Conservation (phyloP, 108 stramenopile species). For the Skeletonema marinoi region DNA sequence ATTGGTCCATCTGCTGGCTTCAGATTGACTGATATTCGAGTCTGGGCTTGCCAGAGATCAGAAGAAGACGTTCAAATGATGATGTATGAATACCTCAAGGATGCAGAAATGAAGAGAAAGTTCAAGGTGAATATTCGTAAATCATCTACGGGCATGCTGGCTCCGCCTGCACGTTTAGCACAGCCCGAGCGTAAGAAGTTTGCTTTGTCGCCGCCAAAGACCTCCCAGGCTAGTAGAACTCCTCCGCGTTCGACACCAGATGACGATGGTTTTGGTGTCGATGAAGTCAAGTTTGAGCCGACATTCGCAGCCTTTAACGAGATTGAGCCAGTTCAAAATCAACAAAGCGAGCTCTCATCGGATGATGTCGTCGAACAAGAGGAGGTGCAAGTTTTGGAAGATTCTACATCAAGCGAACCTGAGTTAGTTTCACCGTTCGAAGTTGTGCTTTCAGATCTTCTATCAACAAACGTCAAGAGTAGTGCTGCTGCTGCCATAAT, state of each 20-base stretch:
- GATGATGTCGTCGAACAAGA: conserved; percentile 7
- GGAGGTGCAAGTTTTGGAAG: neutral
- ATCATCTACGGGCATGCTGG: conserved; percentile 26
- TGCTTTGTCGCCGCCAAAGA: conserved; percentile 27
- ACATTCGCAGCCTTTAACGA: conserved; percentile 10
- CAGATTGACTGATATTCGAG: conserved; percentile 81
- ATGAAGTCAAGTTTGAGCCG: neutral
- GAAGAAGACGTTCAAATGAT: conserved; percentile 79
- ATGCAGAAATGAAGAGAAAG: conserved; percentile 82
- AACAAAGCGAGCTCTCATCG: neutral
- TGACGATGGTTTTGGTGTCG: neutral
- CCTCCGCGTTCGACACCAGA: neutral
- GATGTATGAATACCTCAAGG: conserved; percentile 83
- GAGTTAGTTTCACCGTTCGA: conserved; percentile 27
- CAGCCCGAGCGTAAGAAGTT: conserved; percentile 37
- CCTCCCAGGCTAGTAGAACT: conserved; percentile 12
- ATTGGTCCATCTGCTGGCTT: conserved; percentile 67
- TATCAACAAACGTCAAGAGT: conserved; percentile 73
- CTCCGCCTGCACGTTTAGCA: conserved; percentile 36
- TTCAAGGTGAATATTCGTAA: conserved; percentile 84
- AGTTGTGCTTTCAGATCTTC: conserved; percentile 53
- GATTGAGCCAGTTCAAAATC: conserved; percentile 1
- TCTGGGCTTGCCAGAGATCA: conserved; percentile 77
- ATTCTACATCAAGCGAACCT: neutral
- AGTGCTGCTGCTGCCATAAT: conserved; percentile 85